phyloP scores from a whole-genome alignment of 1,284 basidiomycete genomes.

The Austroboletus novae-zelandiae region DNA sequence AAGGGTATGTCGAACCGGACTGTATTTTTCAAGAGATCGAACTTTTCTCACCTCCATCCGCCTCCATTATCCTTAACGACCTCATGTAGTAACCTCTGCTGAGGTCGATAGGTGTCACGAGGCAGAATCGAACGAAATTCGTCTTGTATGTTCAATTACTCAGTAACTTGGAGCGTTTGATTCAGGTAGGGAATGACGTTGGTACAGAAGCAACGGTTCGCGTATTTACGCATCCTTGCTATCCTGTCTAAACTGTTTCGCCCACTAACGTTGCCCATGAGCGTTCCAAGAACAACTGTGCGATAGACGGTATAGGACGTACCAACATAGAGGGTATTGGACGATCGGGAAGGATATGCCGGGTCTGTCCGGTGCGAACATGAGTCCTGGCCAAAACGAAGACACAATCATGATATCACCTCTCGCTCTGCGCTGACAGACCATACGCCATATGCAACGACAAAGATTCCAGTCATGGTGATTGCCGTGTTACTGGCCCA shows the following conservation, averaged over 20 bases:
- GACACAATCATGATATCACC: conserved; percentile 38
- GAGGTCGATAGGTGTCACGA: too few relatives aligned
- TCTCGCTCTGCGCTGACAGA: conserved; percentile 61
- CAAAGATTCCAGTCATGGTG: conserved; percentile 55
- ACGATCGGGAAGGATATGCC: conserved; percentile 44
- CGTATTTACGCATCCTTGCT: conserved; percentile 17
- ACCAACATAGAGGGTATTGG: conserved; percentile 68
- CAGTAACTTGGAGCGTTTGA: too few relatives aligned
- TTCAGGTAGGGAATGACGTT: too few relatives aligned
- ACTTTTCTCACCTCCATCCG: too few relatives aligned
- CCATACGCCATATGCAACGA: conserved; percentile 58
- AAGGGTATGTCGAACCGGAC: too few relatives aligned
- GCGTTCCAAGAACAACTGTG: not conserved
- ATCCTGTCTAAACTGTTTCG: conserved; percentile 45
- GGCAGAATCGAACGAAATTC: too few relatives aligned
- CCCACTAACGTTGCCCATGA: conserved; percentile 39
- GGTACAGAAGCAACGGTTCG: too few relatives aligned
- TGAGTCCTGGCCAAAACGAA: not conserved
- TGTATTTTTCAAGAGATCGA: too few relatives aligned
- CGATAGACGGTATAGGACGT: conserved; percentile 17
- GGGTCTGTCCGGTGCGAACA: conserved; percentile 18
- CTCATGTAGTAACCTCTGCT: too few relatives aligned
- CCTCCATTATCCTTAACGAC: too few relatives aligned
- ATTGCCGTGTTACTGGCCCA: conserved; percentile 70
- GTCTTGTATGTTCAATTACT: too few relatives aligned